Evolutionary conservation across 495 filamentous ascomycete genomes (phyloP).

Genomic region (Podospora fimiseda): DNA sequence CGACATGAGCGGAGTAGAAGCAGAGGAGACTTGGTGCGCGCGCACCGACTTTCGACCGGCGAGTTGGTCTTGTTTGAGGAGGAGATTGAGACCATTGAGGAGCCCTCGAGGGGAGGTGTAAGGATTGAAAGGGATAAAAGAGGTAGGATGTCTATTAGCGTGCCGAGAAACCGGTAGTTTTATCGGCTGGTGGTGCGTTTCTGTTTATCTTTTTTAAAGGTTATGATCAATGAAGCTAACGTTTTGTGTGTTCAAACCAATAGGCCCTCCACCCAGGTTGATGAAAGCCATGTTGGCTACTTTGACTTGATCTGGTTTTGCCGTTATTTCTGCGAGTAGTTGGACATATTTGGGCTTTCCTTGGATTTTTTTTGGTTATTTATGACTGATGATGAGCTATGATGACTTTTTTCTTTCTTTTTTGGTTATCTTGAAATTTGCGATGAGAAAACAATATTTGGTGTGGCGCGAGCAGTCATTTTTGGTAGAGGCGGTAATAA

Average conservation of each 20-base stretch:
- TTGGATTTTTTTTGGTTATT: neutral
- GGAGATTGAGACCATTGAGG: constrained; percentile 46
- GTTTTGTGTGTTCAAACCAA: neutral
- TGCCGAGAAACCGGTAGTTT: constrained; percentile 49
- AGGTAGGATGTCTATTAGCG: constrained; percentile 72
- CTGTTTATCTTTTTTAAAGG: neutral
- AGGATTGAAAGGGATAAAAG: constrained; percentile 75
- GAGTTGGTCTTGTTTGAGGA: constrained; percentile 52
- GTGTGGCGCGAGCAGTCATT: too few relatives aligned
- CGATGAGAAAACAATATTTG: too few relatives aligned
- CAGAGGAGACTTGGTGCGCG: constrained; percentile 34
- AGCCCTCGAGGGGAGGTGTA: constrained; percentile 46
- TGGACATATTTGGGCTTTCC: too few relatives aligned
- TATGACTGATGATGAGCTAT: too few relatives aligned
- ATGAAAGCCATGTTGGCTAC: constrained; percentile 73
- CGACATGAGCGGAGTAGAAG: constrained; percentile 22
- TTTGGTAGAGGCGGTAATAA: too few relatives aligned
- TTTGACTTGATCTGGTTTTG: constrained; percentile 50
- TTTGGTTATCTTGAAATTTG: too few relatives aligned
- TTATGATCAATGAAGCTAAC: constrained; percentile 16
- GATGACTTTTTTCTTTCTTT: too few relatives aligned
- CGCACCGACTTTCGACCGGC: constrained; percentile 42
- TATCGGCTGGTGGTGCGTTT: constrained; percentile 13
- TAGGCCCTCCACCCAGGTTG: constrained; percentile 52
- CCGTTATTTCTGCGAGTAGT: too few relatives aligned